Base-by-base conservation (phyloP, 1,284 basidiomycete species). In the Ustilago vetiveriae region DNA sequence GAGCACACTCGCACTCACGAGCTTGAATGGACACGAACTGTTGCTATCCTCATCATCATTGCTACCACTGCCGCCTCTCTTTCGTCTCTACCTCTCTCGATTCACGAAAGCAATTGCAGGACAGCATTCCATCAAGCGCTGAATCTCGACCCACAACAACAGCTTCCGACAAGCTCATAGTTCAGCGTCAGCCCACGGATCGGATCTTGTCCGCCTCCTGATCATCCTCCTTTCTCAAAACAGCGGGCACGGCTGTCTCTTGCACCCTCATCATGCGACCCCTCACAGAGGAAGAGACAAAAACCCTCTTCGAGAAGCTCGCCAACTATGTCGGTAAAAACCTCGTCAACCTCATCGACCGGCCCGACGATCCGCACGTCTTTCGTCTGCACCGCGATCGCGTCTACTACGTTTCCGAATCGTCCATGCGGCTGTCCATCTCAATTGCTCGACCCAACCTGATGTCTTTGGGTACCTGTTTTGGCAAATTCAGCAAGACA, bases 401-500 rank as follows among this genome's bases (percentile, higher is more conserved):
- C 4, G 76, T 81, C 38, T 81, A 80, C 66, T 82, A 79, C 45
- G 75, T 74, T 38, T 79, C 76, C 13, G 76, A 79, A 41, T 53
- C 51, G 4, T 71, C 92, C 16, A 95, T 98, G 89, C 90, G 92
- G 58, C 87, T 96, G 29, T 91, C 90, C 36, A 92, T 93, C 57
- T 96, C 92, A 2, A 88, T 98, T 45, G 92, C 94, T 19, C 88
- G 94, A 37, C 91, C 91, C 17, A 96, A 94, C 81, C 89, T 99
- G 68, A 87, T 98, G 82, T 92, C 90, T 52, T 86, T 98, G 17
- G 96, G 96, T 23, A 96, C 93, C 67, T 98, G 95, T 84, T 91
- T 98, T 67, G 96, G 96, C 76, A 98, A 98, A 83, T 99, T 98
- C 84, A 91, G 89, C 80, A 98, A 98, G 86, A 90, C 90, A 48